A percentile compares a stretch with the other conserved stretches of the same genome.
Evolutionary conservation across 2,329 filamentous ascomycete genomes (phyloP).

Genomic region (Ceratocystis smalleyi): DNA sequence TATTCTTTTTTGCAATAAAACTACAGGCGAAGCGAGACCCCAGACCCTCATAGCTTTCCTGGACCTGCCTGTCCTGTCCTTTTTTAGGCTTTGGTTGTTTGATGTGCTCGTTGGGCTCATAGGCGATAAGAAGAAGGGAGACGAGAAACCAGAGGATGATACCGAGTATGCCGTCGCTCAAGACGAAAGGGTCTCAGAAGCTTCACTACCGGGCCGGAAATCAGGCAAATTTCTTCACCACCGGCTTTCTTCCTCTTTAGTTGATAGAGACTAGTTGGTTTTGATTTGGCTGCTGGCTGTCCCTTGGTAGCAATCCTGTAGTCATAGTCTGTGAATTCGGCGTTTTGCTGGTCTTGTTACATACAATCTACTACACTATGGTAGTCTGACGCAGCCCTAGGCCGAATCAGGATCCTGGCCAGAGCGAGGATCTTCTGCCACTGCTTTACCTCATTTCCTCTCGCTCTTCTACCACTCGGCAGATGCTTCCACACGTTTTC

Average conservation of each 20-base stretch:
- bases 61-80: not conserved
- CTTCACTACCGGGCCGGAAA: not conserved
- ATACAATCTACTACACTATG: conserved; percentile 1
- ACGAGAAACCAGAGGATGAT: too few species aligned
- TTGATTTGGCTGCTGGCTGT: not conserved
- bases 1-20: not conserved
- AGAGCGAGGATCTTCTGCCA: not conserved
- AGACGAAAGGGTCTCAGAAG: not conserved
- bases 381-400: not conserved
- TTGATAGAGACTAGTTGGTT: not conserved
- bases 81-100: not conserved
- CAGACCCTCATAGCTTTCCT: not conserved
- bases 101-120: not conserved
- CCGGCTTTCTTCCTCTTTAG: not conserved
- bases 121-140: not conserved
- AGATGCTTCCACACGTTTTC: conserved; percentile 2
- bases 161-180: too few species aligned
- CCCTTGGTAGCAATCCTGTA: not conserved
- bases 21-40: not conserved
- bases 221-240: not conserved
- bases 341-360: conserved; percentile 3
- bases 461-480: not conserved
- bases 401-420: not conserved
- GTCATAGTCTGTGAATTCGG: not conserved
- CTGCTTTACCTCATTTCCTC: not conserved